These are phyloP conservation scores for Fusarium equiseti DNA, from an alignment of 2,329 filamentous ascomycete genomes.

Conservation along the genomic window DNA sequence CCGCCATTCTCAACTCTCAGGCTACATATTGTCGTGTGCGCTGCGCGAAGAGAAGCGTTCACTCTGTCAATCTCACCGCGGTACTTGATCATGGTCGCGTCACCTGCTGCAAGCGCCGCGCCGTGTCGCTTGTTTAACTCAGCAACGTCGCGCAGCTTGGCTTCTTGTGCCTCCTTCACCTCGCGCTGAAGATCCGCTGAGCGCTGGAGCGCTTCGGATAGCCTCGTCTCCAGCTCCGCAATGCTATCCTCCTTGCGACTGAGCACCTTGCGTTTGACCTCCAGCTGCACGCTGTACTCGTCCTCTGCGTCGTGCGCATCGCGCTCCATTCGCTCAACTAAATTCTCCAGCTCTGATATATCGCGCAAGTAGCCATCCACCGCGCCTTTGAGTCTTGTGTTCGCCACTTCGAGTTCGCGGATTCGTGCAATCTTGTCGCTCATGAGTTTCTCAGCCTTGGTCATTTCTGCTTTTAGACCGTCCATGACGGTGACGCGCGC, in stretches of 20 bases:
- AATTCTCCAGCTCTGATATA: constrained; percentile 64
- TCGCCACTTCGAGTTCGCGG: constrained; percentile 62
- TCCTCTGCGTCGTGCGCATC: constrained; percentile 50
- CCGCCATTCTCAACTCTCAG: constrained; percentile 62
- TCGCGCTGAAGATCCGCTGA: constrained; percentile 55
- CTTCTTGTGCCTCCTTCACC: constrained; percentile 54
- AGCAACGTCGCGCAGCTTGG: constrained; percentile 50
- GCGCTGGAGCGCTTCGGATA: constrained; percentile 57
- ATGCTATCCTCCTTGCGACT: constrained; percentile 55
- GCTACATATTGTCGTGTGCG: constrained; percentile 60
- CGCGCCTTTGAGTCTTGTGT: constrained; percentile 64
- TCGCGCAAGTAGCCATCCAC: constrained; percentile 67
- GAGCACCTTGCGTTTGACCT: constrained; percentile 51
- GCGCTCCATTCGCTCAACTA: constrained; percentile 63
- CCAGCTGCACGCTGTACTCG: constrained; percentile 51
- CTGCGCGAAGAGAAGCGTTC: constrained; percentile 58
- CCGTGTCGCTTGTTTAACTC: constrained; percentile 59
- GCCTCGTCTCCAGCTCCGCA: constrained; percentile 58
- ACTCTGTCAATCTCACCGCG: constrained; percentile 62
- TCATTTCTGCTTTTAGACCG: constrained; percentile 58
- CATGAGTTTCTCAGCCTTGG: constrained; percentile 51
- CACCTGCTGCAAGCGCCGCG: constrained; percentile 62
- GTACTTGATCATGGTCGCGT: constrained; percentile 63
- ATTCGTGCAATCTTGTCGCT: constrained; percentile 56
- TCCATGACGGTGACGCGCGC: constrained; percentile 66